A percentile compares a stretch with the other conserved stretches of the same genome.
Evolutionary conservation across 805 yeast genomes (phyloP).

Genomic region (Pichia cephalocereana): DNA sequence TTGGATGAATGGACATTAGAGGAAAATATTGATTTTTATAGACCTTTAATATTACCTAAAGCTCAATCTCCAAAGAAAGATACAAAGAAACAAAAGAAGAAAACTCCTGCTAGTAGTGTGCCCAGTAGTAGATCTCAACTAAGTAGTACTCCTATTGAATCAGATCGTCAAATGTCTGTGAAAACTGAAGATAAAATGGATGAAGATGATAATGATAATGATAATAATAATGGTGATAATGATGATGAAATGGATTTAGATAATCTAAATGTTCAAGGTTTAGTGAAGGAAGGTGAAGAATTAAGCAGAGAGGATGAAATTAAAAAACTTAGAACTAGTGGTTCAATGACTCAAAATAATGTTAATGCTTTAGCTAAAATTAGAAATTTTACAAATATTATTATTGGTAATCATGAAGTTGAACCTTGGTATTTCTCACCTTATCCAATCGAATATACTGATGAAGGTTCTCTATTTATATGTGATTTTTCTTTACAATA

Average conservation of each 20-base stretch:
- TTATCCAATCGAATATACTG: constrained; percentile 90
- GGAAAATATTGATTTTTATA: constrained; percentile 60
- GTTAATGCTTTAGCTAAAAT: constrained; percentile 84
- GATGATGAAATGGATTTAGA: constrained; percentile 80
- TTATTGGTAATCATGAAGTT: constrained; percentile 82
- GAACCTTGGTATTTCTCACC: constrained; percentile 99
- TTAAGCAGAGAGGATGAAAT: constrained; percentile 86
- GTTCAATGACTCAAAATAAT: constrained; percentile 88
- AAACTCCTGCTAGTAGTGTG: constrained; percentile 12
- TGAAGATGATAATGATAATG: constrained; percentile 12
- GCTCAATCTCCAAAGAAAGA: constrained; percentile 43
- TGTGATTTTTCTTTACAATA: constrained; percentile 88
- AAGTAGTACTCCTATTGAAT: constrained; percentile 11
- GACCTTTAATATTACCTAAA: constrained; percentile 65
- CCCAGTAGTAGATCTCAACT: not conserved
- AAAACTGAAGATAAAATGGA: constrained; percentile 2
- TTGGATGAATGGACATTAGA: constrained; percentile 89
- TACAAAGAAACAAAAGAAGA: constrained; percentile 29
- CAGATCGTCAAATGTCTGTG: constrained; percentile 2
- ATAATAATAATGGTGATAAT: constrained; percentile 39
- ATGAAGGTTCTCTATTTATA: constrained; percentile 70
- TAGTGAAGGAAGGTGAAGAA: constrained; percentile 54
- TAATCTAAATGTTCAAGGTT: constrained; percentile 76
- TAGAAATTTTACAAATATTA: constrained; percentile 67
- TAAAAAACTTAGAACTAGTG: constrained; percentile 85